phyloP scores from a whole-genome alignment of 805 yeast species.

The Debaryomyces tyrocola region DNA sequence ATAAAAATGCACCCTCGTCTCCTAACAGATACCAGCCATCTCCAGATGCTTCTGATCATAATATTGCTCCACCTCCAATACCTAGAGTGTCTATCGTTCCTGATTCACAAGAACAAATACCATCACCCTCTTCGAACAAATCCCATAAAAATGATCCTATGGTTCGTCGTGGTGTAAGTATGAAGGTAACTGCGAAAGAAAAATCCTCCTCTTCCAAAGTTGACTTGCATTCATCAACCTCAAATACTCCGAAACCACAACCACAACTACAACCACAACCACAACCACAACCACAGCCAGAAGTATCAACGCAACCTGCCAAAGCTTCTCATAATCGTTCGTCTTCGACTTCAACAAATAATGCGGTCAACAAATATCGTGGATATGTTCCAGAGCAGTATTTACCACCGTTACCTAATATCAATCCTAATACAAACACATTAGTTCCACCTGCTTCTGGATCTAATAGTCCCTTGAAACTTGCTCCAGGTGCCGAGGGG shows the following conservation, averaged over 20 bases:
- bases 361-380: slow-evolving; percentile 25
- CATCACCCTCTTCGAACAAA: slow-evolving; percentile 10
- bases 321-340: slow-evolving; percentile 27
- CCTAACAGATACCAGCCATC: slow-evolving; percentile 5
- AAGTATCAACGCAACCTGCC: slow-evolving; percentile 13
- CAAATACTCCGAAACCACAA: slow-evolving; percentile 2
- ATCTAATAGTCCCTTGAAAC: neutral
- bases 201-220: slow-evolving; percentile 29
- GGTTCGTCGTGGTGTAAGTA: slow-evolving; percentile 61
- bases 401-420: slow-evolving; percentile 45
- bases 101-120: slow-evolving; percentile 9
- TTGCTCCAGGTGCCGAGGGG: slow-evolving; percentile 11
- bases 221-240: slow-evolving; percentile 10
- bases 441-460: slow-evolving; percentile 10
- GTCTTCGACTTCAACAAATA: slow-evolving; percentile 25
- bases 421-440: slow-evolving; percentile 28
- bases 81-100: slow-evolving; percentile 10
- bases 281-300: slow-evolving; percentile 18
- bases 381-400: slow-evolving; percentile 44
- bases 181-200: slow-evolving; percentile 61
- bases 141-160: slow-evolving; percentile 32
- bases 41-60: slow-evolving; percentile 7
- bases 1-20: slow-evolving; percentile 13
- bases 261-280: slow-evolving; percentile 1
- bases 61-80: slow-evolving; percentile 9